Conservation (phyloP, 441 rosid genomes). For the Brassica balearica region DNA sequence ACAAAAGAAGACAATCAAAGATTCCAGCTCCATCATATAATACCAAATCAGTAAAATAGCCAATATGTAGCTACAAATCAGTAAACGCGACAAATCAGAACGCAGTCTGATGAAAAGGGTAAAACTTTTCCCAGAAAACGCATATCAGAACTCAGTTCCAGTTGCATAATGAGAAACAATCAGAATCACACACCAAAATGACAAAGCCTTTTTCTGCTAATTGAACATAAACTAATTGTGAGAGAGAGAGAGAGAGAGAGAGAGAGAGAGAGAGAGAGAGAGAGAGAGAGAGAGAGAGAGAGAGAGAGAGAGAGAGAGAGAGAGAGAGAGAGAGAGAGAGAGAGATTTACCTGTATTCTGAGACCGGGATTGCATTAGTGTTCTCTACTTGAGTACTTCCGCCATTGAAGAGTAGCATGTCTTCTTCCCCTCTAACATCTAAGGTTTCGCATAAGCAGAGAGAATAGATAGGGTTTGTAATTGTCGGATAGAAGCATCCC, state of each 20-base stretch:
- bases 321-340: too few relatives aligned
- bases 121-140: slow-evolving; percentile 3
- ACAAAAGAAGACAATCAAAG: slow-evolving; percentile 18
- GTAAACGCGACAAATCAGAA: not conserved
- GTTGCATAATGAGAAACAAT: not conserved
- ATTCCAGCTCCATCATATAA: slow-evolving; percentile 11
- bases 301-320: too few relatives aligned
- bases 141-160: slow-evolving; percentile 11
- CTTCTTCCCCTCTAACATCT: not conserved
- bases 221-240: not conserved
- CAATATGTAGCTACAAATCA: slow-evolving; percentile 1
- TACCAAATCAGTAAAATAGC: slow-evolving; percentile 8
- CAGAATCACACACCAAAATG: not conserved
- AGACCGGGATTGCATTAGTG: not conserved
- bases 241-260: too few relatives aligned
- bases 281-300: too few relatives aligned
- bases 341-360: not conserved
- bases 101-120: slow-evolving; percentile 9
- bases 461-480: not conserved
- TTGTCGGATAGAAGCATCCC: not conserved
- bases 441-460: not conserved
- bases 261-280: too few relatives aligned
- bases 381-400: too few relatives aligned
- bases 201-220: slow-evolving; percentile 4
- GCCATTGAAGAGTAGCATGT: too few relatives aligned